phyloP scores from a whole-genome alignment of 495 filamentous ascomycete genomes.

The Barbatosphaeria neglecta region DNA sequence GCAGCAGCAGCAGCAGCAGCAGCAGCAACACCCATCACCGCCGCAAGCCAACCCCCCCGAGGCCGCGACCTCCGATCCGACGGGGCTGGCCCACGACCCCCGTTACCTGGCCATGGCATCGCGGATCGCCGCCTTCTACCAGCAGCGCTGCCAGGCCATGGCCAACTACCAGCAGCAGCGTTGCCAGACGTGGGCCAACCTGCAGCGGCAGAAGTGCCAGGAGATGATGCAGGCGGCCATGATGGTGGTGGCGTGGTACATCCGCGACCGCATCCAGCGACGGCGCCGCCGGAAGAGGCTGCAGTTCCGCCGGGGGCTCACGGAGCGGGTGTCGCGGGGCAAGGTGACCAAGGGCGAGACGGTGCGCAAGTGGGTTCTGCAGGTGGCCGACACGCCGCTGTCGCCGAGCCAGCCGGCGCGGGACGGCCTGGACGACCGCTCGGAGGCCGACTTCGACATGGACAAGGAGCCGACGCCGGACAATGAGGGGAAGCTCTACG shows the following conservation, averaged over 20 bases:
- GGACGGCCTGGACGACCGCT: constrained; percentile 5
- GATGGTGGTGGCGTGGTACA: constrained; percentile 26
- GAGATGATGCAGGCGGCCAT: constrained; percentile 26
- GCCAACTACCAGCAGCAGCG: constrained; percentile 23
- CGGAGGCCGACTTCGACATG: constrained; percentile 18
- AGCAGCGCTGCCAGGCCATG: constrained; percentile 23
- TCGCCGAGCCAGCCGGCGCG: constrained; percentile 1
- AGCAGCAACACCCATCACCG: background rate
- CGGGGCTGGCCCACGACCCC: constrained; percentile 10
- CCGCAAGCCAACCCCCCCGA: background rate
- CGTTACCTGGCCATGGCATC: constrained; percentile 22
- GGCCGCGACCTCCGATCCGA: background rate
- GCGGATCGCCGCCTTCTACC: constrained; percentile 26
- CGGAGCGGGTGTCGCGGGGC: constrained; percentile 1
- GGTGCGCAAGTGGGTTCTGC: constrained; percentile 22
- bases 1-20: background rate
- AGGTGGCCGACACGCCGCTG: constrained; percentile 7
- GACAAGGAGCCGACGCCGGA: constrained; percentile 13
- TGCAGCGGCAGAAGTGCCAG: constrained; percentile 21
- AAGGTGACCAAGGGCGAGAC: constrained; percentile 17
- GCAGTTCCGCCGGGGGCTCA: constrained; percentile 13
- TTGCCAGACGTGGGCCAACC: constrained; percentile 23
- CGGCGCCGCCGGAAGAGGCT: constrained; percentile 9
- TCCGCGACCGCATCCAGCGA: constrained; percentile 20
- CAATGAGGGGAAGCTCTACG: constrained; percentile 17